Evolutionary conservation across 768 basidiomycete species (phyloP).

Genomic region (Lepiota brunneoincarnata): DNA sequence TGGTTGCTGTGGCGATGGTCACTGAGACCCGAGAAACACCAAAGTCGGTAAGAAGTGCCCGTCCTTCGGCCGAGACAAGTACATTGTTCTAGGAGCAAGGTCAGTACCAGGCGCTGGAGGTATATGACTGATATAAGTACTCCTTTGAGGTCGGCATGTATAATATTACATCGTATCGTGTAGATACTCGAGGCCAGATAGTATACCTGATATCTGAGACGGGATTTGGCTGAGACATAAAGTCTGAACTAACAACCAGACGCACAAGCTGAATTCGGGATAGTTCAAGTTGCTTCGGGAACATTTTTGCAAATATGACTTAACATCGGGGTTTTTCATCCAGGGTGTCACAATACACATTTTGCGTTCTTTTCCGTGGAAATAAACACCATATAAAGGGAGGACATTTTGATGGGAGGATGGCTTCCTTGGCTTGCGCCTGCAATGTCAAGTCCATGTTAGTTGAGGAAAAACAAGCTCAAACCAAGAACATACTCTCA

Average conservation of each 20-base stretch:
- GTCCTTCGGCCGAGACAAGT: neutral
- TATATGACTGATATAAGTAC: neutral
- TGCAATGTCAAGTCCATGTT: neutral
- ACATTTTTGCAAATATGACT: neutral
- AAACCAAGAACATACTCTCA: neutral
- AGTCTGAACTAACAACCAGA: no score
- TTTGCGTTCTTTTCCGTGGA: neutral
- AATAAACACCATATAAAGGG: neutral
- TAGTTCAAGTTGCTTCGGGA: neutral
- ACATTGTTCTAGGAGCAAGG: neutral
- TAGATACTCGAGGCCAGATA: neutral
- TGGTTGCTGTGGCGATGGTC: no score
- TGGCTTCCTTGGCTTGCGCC: neutral
- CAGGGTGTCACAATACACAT: neutral
- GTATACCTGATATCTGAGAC: neutral
- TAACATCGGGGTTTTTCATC: neutral
- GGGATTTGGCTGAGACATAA: neutral
- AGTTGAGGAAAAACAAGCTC: neutral
- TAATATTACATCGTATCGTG: neutral
- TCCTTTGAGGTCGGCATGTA: neutral
- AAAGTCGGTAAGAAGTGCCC: neutral
- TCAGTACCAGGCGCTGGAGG: neutral
- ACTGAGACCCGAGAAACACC: no score
- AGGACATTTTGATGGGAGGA: neutral
- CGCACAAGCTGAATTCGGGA: neutral